Percentiles rank a stretch among this genome's conserved stretches.
Conservation (phyloP, 2,329 filamentous ascomycete genomes). For the Phoma sp. region DNA sequence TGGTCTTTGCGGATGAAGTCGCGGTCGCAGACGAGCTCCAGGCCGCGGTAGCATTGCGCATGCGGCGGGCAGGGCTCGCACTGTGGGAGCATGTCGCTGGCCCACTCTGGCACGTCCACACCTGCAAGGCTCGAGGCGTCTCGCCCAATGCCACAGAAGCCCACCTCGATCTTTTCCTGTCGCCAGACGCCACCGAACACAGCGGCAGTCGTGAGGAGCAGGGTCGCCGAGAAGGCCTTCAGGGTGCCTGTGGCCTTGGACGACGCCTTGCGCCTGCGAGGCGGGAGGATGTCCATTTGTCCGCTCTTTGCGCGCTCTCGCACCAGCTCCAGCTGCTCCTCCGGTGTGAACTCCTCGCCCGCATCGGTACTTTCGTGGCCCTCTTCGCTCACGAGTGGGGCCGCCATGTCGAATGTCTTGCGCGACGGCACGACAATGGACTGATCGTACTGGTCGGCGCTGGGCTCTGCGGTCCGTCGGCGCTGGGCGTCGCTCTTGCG, state of each 20-base stretch:
- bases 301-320: conserved; percentile 67
- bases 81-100: conserved; percentile 72
- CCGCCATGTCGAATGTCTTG: conserved; percentile 64
- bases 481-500: conserved; percentile 52
- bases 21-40: conserved; percentile 78
- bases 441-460: conserved; percentile 57
- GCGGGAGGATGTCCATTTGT: conserved; percentile 56
- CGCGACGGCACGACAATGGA: conserved; percentile 61
- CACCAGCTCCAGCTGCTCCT: conserved; percentile 79
- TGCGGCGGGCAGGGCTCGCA: conserved; percentile 92
- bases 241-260: conserved; percentile 57
- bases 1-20: conserved; percentile 88
- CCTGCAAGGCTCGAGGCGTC: conserved; percentile 64
- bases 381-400: conserved; percentile 52
- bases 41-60: conserved; percentile 82
- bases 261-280: conserved; percentile 36
- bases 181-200: conserved; percentile 84
- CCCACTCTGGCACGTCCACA: conserved; percentile 74
- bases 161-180: conserved; percentile 94
- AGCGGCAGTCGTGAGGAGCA: conserved; percentile 72
- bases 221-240: conserved; percentile 71
- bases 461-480: conserved; percentile 51
- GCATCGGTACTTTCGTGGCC: conserved; percentile 61
- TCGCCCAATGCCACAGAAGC: conserved; percentile 84
- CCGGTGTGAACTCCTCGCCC: conserved; percentile 92